Base-by-base conservation (phyloP, 139 green algal species). In the Penium margaritaceum region DNA sequence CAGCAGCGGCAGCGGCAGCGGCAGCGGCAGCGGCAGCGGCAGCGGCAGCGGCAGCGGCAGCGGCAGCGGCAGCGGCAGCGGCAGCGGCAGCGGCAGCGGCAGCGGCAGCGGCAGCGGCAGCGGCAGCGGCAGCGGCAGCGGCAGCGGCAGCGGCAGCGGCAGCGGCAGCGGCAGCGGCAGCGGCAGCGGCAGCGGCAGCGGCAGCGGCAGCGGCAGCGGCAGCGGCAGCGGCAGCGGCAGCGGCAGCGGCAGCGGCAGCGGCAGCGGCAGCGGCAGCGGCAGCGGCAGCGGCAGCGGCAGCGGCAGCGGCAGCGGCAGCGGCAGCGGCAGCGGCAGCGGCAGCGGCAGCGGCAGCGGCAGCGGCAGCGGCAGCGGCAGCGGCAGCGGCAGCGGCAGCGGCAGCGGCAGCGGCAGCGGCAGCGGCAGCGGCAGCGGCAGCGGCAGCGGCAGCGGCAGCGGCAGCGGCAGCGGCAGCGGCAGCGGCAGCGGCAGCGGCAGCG, bases 211-310 rank as follows among this genome's bases (percentile, higher is more conserved):
- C 30, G 64, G 64, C 41, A 62, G 12, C 46, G 64, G 64, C 41
- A 62, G 12, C 30, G 64, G 64, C 41, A 62, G 12, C 30, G 64
- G 32, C 41, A 62, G 35, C 46, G 64, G 64, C 41, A 62, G 35
- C 38, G 61, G 61, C 36, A 69, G 17, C 38, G n/a, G 61, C 36
- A 69, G 61, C 38, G 61, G 61, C 36, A 69, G 61, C 38, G 61
- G 61, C 36, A 69, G 61, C 38, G 61, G n/a, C 36, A 69, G n/a
- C 38, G 61, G 61, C 36, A 69, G 61, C 38, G 61, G 61, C 36
- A 69, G 61, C 38, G 61, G n/a, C 36, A 69, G 61, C 38, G 61
- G 61, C 36, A 69, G 61, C 38, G 61, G 61, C 36, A 69, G 61
- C 38, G 61, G 61, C 36, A 69, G 61, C 38, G 61, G 61, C 36